These are phyloP conservation scores for Erythrophleum fordii DNA, from an alignment of 306 rosid species.

Conservation along the genomic window DNA sequence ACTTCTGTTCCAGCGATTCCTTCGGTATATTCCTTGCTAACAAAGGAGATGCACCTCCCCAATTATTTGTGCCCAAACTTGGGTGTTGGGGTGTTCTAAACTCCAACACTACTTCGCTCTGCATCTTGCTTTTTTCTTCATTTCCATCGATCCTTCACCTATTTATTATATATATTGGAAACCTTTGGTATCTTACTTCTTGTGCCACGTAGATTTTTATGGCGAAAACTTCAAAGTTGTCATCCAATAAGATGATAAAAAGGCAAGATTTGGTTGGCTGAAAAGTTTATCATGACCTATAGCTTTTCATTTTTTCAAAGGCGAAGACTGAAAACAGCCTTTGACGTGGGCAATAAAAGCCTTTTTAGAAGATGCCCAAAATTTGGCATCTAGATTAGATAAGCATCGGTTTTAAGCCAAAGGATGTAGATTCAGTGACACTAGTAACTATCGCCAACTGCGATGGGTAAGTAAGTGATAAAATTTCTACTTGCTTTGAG, in stretches of 20 bases:
- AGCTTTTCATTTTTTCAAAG: no score
- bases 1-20: conserved; percentile 69
- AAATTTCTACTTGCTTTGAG: no score
- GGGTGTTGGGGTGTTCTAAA: conserved; percentile 88
- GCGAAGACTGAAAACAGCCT: no score
- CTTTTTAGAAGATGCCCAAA: not conserved
- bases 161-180: not conserved
- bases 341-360: no score
- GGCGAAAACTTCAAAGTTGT: conserved; percentile 31
- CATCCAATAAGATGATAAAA: no score
- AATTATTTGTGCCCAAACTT: conserved; percentile 58
- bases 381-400: not conserved
- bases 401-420: not conserved
- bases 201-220: not conserved
- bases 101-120: conserved; percentile 39
- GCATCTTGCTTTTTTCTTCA: conserved; percentile 47
- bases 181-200: not conserved
- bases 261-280: no score
- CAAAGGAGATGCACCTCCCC: conserved; percentile 94
- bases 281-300: no score
- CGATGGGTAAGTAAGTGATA: no score
- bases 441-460: not conserved
- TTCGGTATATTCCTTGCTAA: conserved; percentile 70
- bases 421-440: no score
- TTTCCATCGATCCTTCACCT: not conserved